Evolutionary conservation across 2,329 filamentous ascomycete genomes (phyloP), one percentile per base, ranked within the genome.

Genomic region (Berkeleyomyces rouxiae): DNA sequence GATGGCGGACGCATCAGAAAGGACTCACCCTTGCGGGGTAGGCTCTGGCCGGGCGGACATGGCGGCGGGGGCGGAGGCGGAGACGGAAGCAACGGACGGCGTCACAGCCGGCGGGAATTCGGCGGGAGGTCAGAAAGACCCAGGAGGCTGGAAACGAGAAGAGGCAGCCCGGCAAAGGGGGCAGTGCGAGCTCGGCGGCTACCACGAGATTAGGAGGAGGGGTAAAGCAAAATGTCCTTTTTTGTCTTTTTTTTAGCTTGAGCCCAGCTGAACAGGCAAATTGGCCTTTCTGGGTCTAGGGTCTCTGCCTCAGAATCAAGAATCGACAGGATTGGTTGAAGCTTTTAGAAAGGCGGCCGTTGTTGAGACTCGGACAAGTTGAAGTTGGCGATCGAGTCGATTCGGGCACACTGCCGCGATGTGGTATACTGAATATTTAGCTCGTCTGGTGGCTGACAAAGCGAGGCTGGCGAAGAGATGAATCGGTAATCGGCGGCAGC

Each of bases 11-110:
- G 23, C 23, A 23, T 23, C 23, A 63, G 63, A 13, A 65, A 64
- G 61, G 70, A 64, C 57, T 64, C 57, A 64, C 63, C 62, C 64
- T 61, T 59, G 58, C 49, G 60, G 36, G 57, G 63, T 37, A 51
- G 60, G 33, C 39, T 65, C 61, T 58, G 46, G 44, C 43, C 63
- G 63, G 39, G 58, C 47, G 42, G 62, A 37, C 59, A 64, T 64
- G 57, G 36, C 23, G 58, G 36, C n/a, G 13, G 40, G 49, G n/a
- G 23, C 31, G 37, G 49, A 53, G 33, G 11, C 33, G 49, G 49
- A 13, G 37, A 10, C 49, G n/a, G 33, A 7, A 13, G 49, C 33
- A 53, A 36, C 13, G 31, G 37, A 36, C 49, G 31, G 49, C 49
- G 31, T 36, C 49, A 33, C 36, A 33, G 49, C 49, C 49, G 49